These are phyloP conservation scores for Sicyos baderoa DNA, from an alignment of 306 rosid genomes.

Conservation along the genomic window DNA sequence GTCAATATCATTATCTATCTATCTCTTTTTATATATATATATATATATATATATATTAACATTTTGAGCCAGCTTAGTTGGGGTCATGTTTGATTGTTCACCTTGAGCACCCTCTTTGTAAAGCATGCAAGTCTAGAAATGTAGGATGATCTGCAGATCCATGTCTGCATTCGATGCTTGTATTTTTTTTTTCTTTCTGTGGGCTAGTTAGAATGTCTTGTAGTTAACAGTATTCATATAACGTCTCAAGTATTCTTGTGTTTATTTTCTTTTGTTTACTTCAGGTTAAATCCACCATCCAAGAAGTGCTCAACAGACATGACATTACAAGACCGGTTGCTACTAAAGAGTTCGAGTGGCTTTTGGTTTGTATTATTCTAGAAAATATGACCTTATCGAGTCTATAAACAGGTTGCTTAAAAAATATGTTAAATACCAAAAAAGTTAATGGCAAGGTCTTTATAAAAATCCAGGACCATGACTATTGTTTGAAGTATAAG, in stretches of 20 bases:
- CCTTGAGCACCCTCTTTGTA: neutral
- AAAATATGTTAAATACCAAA: neutral
- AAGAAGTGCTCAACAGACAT: slow-evolving; percentile 10
- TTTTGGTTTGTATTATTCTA: slow-evolving; percentile 12
- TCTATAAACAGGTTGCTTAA: neutral
- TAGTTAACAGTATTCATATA: neutral
- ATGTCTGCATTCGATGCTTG: neutral
- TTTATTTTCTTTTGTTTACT: neutral
- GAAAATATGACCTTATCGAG: slow-evolving; percentile 9
- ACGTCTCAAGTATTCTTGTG: neutral
- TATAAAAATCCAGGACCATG: neutral
- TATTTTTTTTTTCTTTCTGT: no score
- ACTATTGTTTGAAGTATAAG: neutral
- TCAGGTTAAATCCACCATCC: slow-evolving; percentile 18
- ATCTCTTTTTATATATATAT: no score
- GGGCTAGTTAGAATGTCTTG: neutral
- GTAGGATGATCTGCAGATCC: slow-evolving; percentile 1
- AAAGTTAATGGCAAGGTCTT: neutral
- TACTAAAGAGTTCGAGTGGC: slow-evolving; percentile 11
- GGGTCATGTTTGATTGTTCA: neutral
- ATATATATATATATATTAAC: no score
- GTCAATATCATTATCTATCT: no score
- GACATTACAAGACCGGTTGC: neutral
- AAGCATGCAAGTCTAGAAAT: slow-evolving; percentile 1
- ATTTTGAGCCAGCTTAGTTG: neutral